Evolutionary conservation across 2,329 filamentous ascomycete species (phyloP).

Genomic region (Pseudocercospora cruenta): DNA sequence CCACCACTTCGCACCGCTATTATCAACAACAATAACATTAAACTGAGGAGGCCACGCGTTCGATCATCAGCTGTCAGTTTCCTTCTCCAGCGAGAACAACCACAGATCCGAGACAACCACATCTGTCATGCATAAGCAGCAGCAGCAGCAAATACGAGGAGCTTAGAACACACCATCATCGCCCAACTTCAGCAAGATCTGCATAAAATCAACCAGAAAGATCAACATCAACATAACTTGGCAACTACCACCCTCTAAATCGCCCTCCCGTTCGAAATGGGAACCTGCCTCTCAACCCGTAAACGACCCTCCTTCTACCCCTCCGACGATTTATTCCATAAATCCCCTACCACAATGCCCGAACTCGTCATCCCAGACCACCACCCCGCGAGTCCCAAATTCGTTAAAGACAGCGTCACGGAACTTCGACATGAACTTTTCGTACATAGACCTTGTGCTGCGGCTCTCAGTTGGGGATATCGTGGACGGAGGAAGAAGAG

Average conservation of each 20-base stretch:
- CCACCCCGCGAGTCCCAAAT: neutral
- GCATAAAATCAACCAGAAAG: neutral
- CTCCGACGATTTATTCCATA: conserved; percentile 3
- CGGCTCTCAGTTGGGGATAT: neutral
- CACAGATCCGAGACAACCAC: neutral
- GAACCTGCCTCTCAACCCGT: neutral
- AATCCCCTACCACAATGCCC: neutral
- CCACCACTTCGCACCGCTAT: neutral
- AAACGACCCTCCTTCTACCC: neutral
- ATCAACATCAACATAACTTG: neutral
- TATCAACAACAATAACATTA: neutral
- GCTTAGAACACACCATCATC: conserved; percentile 2
- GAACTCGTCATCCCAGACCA: neutral
- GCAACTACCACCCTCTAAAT: neutral
- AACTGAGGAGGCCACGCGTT: neutral
- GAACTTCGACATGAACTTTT: conserved; percentile 4
- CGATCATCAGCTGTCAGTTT: neutral
- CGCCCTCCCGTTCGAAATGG: neutral
- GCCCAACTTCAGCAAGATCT: neutral
- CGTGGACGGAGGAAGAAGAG: neutral
- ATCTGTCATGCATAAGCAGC: neutral
- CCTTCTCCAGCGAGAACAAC: neutral
- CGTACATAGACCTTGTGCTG: neutral
- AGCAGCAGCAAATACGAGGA: neutral
- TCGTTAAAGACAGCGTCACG: neutral